Conservation (phyloP, 805 yeast genomes). For the Metschnikowia baotianmanensis region DNA sequence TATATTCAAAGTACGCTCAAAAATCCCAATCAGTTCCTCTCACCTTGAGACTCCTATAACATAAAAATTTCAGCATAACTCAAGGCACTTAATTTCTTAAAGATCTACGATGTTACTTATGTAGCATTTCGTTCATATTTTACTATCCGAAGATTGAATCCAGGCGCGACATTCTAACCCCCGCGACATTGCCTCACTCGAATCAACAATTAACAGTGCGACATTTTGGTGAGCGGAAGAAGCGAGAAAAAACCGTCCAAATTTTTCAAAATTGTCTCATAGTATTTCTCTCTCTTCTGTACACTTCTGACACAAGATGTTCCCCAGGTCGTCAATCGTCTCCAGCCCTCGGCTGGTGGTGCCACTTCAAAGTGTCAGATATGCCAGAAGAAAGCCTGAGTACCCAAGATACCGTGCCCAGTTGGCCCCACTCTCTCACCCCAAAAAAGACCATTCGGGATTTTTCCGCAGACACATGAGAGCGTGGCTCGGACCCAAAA, state of each 20-base stretch:
- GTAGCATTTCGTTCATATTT: no score
- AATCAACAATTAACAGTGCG: neutral
- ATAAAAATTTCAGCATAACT: no score
- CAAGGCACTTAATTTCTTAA: no score
- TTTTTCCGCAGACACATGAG: conserved; percentile 63
- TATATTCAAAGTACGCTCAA: no score
- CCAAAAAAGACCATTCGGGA: conserved; percentile 45
- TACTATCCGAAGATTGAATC: no score
- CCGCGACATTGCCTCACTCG: conserved; percentile 3
- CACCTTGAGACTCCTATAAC: no score
- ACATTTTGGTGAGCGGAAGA: conserved; percentile 3
- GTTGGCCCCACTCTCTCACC: conserved; percentile 29
- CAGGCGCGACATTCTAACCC: no score
- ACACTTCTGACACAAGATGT: conserved; percentile 9
- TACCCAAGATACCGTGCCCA: conserved; percentile 35
- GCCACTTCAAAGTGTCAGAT: conserved; percentile 18
- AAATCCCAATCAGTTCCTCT: no score
- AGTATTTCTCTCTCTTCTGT: neutral
- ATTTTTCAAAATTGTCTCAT: conserved; percentile 1
- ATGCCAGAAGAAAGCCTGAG: conserved; percentile 29
- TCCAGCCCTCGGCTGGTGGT: conserved; percentile 18
- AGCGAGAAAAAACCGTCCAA: conserved; percentile 3
- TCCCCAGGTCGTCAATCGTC: conserved; percentile 10
- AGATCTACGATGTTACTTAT: no score
- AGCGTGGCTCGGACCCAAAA: conserved; percentile 78